A percentile compares a stretch with the other conserved stretches of the same genome.
Conservation (phyloP, 129 eudicot species). For the Artemisia annua region DNA sequence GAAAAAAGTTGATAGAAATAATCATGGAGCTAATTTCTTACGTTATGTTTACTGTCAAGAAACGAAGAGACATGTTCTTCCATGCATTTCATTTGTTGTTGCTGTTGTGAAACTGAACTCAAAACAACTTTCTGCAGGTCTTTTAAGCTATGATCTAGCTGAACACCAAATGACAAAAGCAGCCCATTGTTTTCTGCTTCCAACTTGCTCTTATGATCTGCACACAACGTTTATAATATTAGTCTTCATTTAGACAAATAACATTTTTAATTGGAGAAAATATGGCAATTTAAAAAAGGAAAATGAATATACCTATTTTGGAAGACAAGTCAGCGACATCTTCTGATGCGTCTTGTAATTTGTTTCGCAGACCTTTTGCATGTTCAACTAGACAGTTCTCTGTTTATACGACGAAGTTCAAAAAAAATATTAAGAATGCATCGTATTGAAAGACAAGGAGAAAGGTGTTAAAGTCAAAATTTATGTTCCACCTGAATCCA, state of each 20-base stretch:
- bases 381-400: constrained; percentile 66
- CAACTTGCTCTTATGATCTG: constrained; percentile 75
- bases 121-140: constrained; percentile 64
- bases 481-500: constrained; percentile 62
- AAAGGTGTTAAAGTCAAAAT: neutral
- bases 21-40: constrained; percentile 37
- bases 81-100: constrained; percentile 62
- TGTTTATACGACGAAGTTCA: constrained; percentile 29
- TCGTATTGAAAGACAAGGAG: neutral
- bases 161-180: constrained; percentile 63
- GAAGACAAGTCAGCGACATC: constrained; percentile 51
- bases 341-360: constrained; percentile 75
- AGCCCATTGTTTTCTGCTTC: constrained; percentile 74
- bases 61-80: constrained; percentile 59
- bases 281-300: neutral
- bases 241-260: constrained; percentile 3
- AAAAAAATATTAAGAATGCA: neutral
- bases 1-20: neutral
- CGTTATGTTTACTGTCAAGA: constrained; percentile 71
- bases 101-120: constrained; percentile 72
- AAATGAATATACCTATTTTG: constrained; percentile 56
- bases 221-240: constrained; percentile 14
- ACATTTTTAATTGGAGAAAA: no score
- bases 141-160: constrained; percentile 71
- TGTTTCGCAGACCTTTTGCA: constrained; percentile 70